Conservation (phyloP, 768 basidiomycete genomes). For the Austroboletus eburneus region DNA sequence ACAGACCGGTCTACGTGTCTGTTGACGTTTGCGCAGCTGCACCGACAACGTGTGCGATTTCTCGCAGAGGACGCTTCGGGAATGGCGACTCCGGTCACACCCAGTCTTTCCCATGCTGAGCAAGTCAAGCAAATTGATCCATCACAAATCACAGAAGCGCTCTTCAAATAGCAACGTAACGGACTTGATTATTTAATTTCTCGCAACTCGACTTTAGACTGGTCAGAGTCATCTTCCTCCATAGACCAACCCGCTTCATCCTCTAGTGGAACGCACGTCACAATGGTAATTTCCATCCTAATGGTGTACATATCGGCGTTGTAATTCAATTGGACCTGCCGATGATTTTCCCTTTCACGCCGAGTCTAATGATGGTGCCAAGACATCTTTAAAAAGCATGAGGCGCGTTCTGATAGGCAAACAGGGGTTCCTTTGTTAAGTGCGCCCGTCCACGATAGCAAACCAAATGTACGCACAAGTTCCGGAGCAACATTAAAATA, state of each 20-base stretch:
- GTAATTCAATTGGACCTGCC: conserved; percentile 21
- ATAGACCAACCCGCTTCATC: conserved; percentile 10
- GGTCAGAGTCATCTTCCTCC: conserved; percentile 9
- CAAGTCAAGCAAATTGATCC: conserved; percentile 25
- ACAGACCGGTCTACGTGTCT: conserved; percentile 8
- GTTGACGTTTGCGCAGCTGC: conserved; percentile 48
- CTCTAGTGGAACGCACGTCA: conserved; percentile 15
- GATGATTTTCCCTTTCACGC: conserved; percentile 13
- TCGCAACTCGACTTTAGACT: conserved; percentile 16
- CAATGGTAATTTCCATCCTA: conserved; percentile 27
- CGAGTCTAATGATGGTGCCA: background rate
- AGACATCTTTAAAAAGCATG: conserved; percentile 22
- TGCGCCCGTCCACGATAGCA: conserved; percentile 1
- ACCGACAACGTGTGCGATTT: conserved; percentile 79
- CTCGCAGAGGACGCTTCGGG: conserved; percentile 63
- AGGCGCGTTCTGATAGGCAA: conserved; percentile 25
- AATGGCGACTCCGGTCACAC: conserved; percentile 59
- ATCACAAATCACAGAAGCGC: conserved; percentile 44
- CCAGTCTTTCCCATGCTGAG: conserved; percentile 54
- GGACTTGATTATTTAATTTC: conserved; percentile 7
- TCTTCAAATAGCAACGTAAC: conserved; percentile 34
- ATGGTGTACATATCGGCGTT: conserved; percentile 33
- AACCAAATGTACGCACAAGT: conserved; percentile 58
- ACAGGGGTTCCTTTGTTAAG: background rate
- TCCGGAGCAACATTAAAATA: conserved; percentile 94